Percentiles rank a stretch among this genome's conserved stretches.
Evolutionary conservation across 306 rosid genomes (phyloP).

Genomic region (Nissolia schottii): DNA sequence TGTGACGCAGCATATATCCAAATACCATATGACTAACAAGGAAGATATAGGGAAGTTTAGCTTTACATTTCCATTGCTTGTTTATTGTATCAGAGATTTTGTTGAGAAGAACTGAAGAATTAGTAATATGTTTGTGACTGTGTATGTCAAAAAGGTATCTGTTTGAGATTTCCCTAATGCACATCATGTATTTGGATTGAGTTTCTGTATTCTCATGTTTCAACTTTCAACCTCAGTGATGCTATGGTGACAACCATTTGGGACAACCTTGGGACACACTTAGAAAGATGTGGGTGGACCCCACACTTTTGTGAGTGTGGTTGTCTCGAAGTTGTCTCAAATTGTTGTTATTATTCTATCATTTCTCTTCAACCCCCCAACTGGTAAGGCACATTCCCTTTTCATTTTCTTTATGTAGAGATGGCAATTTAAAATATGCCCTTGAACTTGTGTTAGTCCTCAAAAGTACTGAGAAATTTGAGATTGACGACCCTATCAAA

Average conservation of each 20-base stretch:
- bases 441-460: background rate
- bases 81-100: conserved; percentile 15
- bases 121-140: conserved; percentile 5
- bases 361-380: no score
- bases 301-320: no score
- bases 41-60: conserved; percentile 12
- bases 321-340: no score
- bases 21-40: conserved; percentile 75
- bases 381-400: background rate
- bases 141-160: background rate
- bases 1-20: conserved; percentile 93
- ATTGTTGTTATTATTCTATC: no score
- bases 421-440: background rate
- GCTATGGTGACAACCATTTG: no score
- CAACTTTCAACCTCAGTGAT: no score
- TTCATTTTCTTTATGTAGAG: background rate
- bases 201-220: conserved; percentile 4
- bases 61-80: background rate
- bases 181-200: background rate
- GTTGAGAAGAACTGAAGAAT: background rate
- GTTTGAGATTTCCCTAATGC: conserved; percentile 14
- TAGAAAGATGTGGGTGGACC: no score
- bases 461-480: background rate
- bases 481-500: background rate
- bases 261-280: no score